These are phyloP conservation scores for Priceomyces haplophilus DNA, from an alignment of 805 yeast species.

Conservation along the genomic window DNA sequence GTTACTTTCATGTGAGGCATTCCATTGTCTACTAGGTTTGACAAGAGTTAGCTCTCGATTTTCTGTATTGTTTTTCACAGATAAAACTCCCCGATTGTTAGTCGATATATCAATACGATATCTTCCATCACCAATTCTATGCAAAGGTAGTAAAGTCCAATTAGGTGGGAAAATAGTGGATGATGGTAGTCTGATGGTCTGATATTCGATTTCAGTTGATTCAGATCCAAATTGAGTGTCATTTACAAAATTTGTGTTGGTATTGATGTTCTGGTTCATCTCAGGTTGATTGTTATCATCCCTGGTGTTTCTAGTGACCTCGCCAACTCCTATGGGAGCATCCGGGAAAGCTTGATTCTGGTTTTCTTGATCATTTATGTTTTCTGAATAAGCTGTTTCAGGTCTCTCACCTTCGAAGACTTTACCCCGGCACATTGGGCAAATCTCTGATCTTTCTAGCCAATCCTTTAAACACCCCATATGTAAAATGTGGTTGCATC, in stretches of 20 bases:
- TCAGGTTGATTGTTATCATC: background rate
- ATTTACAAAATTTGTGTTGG: background rate
- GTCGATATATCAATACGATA: slow-evolving; percentile 20
- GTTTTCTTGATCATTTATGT: background rate
- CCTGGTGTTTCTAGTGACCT: background rate
- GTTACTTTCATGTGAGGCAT: slow-evolving; percentile 1
- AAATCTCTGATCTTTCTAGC: slow-evolving; percentile 88
- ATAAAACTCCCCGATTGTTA: slow-evolving; percentile 14
- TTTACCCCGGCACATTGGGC: slow-evolving; percentile 84
- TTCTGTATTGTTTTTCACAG: slow-evolving; percentile 6
- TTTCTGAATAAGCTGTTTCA: background rate
- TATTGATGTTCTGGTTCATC: background rate
- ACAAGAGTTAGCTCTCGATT: slow-evolving; percentile 2
- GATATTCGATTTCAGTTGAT: slow-evolving; percentile 8
- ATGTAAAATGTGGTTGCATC: slow-evolving; percentile 87
- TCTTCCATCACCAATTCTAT: slow-evolving; percentile 7
- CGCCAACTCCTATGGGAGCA: background rate
- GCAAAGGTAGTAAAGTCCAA: slow-evolving; percentile 28
- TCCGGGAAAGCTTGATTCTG: background rate
- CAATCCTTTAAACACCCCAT: slow-evolving; percentile 87
- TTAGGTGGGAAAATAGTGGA: slow-evolving; percentile 29
- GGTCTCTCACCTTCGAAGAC: slow-evolving; percentile 37
- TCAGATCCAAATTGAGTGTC: background rate
- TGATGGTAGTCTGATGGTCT: slow-evolving; percentile 20
- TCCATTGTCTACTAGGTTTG: background rate